Evolutionary conservation across 2,329 filamentous ascomycete species (phyloP), one percentile per base, ranked within the genome.

Genomic region (Phaeosphaeriaceae sp.): DNA sequence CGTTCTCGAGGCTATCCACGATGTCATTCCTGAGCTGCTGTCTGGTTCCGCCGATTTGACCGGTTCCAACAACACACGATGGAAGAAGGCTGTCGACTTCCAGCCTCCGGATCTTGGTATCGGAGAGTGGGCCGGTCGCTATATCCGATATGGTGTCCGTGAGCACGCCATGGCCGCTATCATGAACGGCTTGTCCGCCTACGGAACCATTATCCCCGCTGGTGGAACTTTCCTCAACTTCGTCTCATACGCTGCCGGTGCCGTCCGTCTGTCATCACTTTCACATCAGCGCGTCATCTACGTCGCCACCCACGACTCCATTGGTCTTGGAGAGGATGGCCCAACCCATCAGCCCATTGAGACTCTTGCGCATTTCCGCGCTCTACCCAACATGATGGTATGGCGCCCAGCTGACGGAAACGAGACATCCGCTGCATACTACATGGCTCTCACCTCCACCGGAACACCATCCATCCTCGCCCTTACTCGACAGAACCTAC

Each of bases 341-440:
- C 93, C 94, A 65, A 99, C 94, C 49, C 94, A 99, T 81, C 94
- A 99, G 85, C 94, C 94, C 76, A 96, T 99, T 67, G 94, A 99
- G 87, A 96, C 92, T 36, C 87, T 97, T 58, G 89, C 92, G 53
- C 94, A 97, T 81, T 97, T 97, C 91, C 93, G 94, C 76, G 94
- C 94, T 61, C 86, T 97, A 66, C 94, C 94, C 73, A 99, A 99
- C 88, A 90, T 89, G 83, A 96, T 97, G 90, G 93, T 97, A 70
- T 97, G 94, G 94, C 92, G 94, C 74, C 94, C 94, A 64, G 93
- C 94, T 68, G 94, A 97, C 72, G 93, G 93, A 72, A 97, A 97
- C 82, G 94, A 99, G 89, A 94, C 89, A 68, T 95, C 90, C 73
- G 93, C 92, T 70, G 93, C 94, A 64, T 99, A 97, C 86, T 97